Evolutionary conservation across 495 filamentous ascomycete genomes (phyloP).

Genomic region (Copromyces sp.): DNA sequence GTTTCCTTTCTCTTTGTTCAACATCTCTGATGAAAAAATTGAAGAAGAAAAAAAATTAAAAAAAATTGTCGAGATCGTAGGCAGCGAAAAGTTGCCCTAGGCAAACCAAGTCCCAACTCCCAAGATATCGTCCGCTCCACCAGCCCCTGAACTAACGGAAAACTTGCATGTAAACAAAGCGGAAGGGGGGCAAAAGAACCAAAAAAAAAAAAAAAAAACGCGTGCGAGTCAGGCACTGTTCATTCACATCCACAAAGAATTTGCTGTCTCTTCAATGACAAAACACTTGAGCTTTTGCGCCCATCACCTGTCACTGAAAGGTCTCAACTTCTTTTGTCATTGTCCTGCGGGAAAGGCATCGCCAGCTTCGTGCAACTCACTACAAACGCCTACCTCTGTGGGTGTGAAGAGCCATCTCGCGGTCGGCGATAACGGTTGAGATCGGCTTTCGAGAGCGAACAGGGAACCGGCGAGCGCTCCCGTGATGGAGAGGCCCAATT

Average conservation of each 20-base stretch:
- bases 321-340: too few species aligned
- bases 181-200: not conserved
- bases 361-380: not conserved
- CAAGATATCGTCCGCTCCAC: not conserved
- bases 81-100: not conserved
- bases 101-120: not conserved
- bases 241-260: not conserved
- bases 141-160: not conserved
- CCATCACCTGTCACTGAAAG: too few species aligned
- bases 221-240: not conserved
- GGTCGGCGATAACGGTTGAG: not conserved
- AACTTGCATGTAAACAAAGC: not conserved
- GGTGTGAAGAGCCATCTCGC: not conserved
- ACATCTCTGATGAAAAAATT: not conserved
- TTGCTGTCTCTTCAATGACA: not conserved
- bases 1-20: not conserved
- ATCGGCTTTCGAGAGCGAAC: not conserved
- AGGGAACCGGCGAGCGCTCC: not conserved
- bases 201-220: too few species aligned
- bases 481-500: not conserved
- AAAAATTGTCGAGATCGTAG: not conserved
- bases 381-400: not conserved
- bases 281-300: too few species aligned
- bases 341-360: too few species aligned
- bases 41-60: too few species aligned